Conservation (phyloP, 108 stramenopile species). For the Pelagomonas calceolata region DNA sequence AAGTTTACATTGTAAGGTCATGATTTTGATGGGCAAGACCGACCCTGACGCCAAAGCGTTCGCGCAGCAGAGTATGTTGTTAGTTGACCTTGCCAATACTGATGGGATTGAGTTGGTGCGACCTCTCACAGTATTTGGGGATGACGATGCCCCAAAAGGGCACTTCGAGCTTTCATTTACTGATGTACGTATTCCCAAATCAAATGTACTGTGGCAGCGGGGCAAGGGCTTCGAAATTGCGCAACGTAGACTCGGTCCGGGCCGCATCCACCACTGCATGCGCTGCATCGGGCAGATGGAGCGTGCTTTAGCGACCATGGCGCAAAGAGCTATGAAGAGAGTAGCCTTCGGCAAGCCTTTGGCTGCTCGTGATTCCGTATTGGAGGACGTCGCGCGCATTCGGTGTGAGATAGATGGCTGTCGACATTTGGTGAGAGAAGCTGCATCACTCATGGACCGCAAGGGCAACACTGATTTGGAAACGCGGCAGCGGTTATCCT, state of each 20-base stretch:
- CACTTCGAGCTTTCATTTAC: conserved; percentile 9
- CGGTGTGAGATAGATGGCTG: conserved; percentile 24
- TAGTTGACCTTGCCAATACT: conserved; percentile 65
- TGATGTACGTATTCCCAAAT: conserved; percentile 7
- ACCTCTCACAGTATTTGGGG: conserved; percentile 80
- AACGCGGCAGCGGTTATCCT: conserved; percentile 24
- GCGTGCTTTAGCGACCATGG: conserved; percentile 25
- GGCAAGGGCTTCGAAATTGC: conserved; percentile 89
- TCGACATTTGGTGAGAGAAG: conserved; percentile 26
- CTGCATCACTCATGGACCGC: conserved; percentile 28
- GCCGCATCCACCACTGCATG: conserved; percentile 98
- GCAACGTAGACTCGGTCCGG: conserved; percentile 85
- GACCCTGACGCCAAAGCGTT: conserved; percentile 29
- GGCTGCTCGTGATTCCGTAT: background rate
- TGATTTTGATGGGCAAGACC: conserved; percentile 69
- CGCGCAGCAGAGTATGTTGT: conserved; percentile 36
- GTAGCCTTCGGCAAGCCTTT: conserved; percentile 39
- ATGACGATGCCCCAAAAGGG: conserved; percentile 79
- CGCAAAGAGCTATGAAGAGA: conserved; percentile 13
- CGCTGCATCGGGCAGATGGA: conserved; percentile 64
- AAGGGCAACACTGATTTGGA: conserved; percentile 17
- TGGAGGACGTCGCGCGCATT: conserved; percentile 29
- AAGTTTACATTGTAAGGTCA: conserved; percentile 47
- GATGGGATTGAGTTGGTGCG: conserved; percentile 62
- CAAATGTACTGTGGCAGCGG: conserved; percentile 54